These are phyloP conservation scores for Fusarium goolgardi DNA, from an alignment of 2,329 filamentous ascomycete species.

Conservation along the genomic window DNA sequence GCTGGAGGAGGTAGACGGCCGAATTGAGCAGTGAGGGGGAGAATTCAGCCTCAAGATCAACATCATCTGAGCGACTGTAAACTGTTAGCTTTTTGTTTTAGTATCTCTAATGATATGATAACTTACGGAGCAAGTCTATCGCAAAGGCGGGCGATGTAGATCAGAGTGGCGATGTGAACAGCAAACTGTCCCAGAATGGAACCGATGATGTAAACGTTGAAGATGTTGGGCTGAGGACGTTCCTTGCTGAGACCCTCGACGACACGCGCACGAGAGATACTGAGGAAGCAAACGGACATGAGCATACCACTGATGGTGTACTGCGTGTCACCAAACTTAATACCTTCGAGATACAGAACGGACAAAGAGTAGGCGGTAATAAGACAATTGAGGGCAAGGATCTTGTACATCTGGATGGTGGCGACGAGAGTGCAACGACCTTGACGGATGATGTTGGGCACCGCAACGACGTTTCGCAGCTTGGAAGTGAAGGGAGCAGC, in stretches of 20 bases:
- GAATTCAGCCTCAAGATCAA: slow-evolving; percentile 96
- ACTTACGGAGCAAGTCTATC: slow-evolving; percentile 86
- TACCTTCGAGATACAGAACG: slow-evolving; percentile 95
- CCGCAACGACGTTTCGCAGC: slow-evolving; percentile 93
- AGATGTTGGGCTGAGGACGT: slow-evolving; percentile 97
- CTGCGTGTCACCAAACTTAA: slow-evolving; percentile 98
- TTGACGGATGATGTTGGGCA: slow-evolving; percentile 98
- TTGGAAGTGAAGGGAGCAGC: slow-evolving; percentile 98
- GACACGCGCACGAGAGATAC: slow-evolving; percentile 95
- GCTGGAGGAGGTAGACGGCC: slow-evolving; percentile 94
- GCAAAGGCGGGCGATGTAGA: slow-evolving; percentile 92
- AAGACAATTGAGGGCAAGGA: slow-evolving; percentile 94
- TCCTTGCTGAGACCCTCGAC: slow-evolving; percentile 97
- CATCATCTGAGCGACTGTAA: slow-evolving; percentile 63
- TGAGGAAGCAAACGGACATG: slow-evolving; percentile 99
- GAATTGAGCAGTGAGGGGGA: slow-evolving; percentile 93
- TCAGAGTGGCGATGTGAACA: slow-evolving; percentile 91
- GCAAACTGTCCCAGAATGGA: slow-evolving; percentile 98
- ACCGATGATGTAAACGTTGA: slow-evolving; percentile 98
- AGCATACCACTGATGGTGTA: slow-evolving; percentile 99
- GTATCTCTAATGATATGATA: neutral
- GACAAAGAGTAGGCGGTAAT: slow-evolving; percentile 98
- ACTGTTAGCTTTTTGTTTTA: slow-evolving; percentile 42
- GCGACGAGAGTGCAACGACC: slow-evolving; percentile 97
- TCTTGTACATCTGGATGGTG: slow-evolving; percentile 99